Conservation (phyloP, 176 grass and related monocot genomes). For the Zizania latifolia region DNA sequence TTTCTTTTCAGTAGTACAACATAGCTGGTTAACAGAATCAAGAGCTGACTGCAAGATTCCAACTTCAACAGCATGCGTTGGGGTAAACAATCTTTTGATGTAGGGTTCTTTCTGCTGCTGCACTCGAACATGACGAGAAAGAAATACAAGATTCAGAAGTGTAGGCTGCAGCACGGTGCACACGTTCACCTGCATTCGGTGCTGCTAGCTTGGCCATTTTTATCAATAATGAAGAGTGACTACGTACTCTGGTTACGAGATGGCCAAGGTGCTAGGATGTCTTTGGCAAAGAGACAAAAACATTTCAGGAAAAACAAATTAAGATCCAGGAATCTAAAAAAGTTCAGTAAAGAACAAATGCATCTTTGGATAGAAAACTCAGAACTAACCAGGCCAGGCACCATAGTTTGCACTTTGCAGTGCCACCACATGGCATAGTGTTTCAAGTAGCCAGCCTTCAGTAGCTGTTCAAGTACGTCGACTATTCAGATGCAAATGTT, state of each 20-base stretch:
- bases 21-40: too few species aligned
- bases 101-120: not conserved
- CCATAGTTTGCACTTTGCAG: conserved; percentile 49
- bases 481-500: not conserved
- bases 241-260: not conserved
- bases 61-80: not conserved
- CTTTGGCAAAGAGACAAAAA: not conserved
- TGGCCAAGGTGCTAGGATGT: not conserved
- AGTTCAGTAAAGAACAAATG: conserved; percentile 2
- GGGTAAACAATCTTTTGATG: not conserved
- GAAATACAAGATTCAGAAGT: not conserved
- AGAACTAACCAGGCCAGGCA: conserved; percentile 30
- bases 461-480: not conserved
- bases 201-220: not conserved
- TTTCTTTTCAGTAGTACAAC: too few species aligned
- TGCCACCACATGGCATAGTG: conserved; percentile 29
- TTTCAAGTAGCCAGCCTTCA: conserved; percentile 28
- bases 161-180: not conserved
- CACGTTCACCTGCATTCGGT: not conserved
- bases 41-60: too few species aligned
- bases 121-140: not conserved
- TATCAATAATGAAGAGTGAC: not conserved
- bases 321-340: conserved; percentile 1
- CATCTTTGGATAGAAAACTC: not conserved
- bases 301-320: not conserved